These are phyloP conservation scores for Spergularia marina DNA, from an alignment of 148 eudicot genomes.

Conservation along the genomic window DNA sequence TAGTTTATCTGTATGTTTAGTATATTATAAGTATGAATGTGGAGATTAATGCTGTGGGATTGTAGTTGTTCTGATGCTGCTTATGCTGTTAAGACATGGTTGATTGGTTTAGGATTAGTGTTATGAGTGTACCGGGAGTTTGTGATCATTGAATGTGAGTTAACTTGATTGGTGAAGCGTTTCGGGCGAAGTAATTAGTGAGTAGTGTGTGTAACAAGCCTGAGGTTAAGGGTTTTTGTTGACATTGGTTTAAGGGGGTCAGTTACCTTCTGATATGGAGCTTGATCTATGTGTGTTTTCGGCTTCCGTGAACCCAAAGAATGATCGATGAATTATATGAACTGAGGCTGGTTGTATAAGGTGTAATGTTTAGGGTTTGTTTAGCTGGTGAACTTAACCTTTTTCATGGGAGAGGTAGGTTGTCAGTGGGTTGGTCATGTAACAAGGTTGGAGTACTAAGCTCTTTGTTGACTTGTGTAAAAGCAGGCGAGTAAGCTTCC, in stretches of 20 bases:
- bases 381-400: no score
- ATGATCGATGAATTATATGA: no score
- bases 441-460: not conserved
- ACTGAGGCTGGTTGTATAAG: no score
- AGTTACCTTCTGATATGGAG: not conserved
- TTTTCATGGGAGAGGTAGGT: no score
- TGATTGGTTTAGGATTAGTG: not conserved
- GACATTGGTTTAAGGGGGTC: no score
- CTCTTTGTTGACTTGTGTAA: not conserved
- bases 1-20: not conserved
- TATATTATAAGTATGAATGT: not conserved
- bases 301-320: no score
- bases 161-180: not conserved
- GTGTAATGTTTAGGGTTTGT: no score
- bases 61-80: not conserved
- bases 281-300: not conserved
- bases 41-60: not conserved
- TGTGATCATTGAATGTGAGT: not conserved
- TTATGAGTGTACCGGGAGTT: not conserved
- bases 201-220: not conserved
- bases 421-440: no score
- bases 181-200: not conserved
- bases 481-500: not conserved
- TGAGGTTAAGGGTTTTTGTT: slow-evolving; percentile 1
- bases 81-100: not conserved